These are phyloP conservation scores for Nicotiana tomentosiformis DNA, from an alignment of 257 asterid genomes.

Conservation along the genomic window DNA sequence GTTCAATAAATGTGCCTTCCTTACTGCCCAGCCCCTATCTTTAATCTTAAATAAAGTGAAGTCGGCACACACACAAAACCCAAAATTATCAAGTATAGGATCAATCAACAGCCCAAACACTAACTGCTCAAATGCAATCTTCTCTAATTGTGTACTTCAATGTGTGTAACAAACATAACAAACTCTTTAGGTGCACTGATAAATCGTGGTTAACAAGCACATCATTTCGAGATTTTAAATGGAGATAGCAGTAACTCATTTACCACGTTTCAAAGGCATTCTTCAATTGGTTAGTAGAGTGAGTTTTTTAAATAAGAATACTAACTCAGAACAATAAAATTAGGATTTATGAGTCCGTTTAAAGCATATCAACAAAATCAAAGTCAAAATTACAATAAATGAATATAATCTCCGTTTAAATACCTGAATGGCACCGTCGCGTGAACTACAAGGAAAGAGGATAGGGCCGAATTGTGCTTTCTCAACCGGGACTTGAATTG, in stretches of 20 bases:
- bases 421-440: conserved; percentile 89
- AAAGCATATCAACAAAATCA: neutral
- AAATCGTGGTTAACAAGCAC: neutral
- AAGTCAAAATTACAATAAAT: neutral
- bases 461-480: conserved; percentile 49
- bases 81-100: neutral
- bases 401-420: neutral
- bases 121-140: neutral
- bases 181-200: neutral
- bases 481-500: conserved; percentile 68
- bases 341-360: neutral
- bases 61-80: neutral
- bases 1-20: neutral
- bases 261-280: neutral
- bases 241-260: neutral
- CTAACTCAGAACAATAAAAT: neutral
- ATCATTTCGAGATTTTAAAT: neutral
- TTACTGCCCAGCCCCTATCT: neutral
- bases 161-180: neutral
- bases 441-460: conserved; percentile 53
- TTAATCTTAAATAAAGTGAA: neutral
- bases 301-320: neutral
- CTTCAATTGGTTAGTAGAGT: neutral
- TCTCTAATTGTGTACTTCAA: neutral
- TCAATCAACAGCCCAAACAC: neutral